phyloP scores from a whole-genome alignment of 345 rosid species.

The Eucalyptus decipiens region DNA sequence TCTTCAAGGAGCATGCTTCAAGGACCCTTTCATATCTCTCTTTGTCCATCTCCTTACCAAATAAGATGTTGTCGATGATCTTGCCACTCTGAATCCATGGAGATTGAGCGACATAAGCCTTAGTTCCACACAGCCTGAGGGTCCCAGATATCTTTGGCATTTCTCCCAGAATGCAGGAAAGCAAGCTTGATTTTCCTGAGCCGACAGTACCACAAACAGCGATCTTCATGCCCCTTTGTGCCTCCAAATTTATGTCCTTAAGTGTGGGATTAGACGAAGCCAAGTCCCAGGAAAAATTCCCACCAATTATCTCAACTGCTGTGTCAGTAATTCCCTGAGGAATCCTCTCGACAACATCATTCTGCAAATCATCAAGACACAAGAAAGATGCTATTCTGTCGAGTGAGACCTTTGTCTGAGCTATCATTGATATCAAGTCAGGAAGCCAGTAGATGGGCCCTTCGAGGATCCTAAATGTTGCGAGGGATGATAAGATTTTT shows the following conservation, averaged over 20 bases:
- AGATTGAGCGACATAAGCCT: slow-evolving; percentile 73
- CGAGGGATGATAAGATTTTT: slow-evolving; percentile 64
- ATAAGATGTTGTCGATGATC: slow-evolving; percentile 73
- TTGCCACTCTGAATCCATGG: slow-evolving; percentile 92
- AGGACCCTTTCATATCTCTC: slow-evolving; percentile 48
- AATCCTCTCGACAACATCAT: slow-evolving; percentile 33
- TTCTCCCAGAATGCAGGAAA: slow-evolving; percentile 64
- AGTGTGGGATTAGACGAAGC: slow-evolving; percentile 30
- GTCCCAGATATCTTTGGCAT: slow-evolving; percentile 55
- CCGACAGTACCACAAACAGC: slow-evolving; percentile 80
- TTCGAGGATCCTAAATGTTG: slow-evolving; percentile 59
- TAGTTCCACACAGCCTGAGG: slow-evolving; percentile 48
- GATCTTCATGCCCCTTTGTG: slow-evolving; percentile 45
- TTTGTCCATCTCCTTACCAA: slow-evolving; percentile 62
- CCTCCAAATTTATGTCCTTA: slow-evolving; percentile 36
- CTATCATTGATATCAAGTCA: slow-evolving; percentile 45
- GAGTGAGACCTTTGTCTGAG: slow-evolving; percentile 61
- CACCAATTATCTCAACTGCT: slow-evolving; percentile 33
- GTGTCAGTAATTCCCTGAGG: slow-evolving; percentile 27
- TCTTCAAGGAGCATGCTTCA: slow-evolving; percentile 60
- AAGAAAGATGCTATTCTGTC: slow-evolving; percentile 57
- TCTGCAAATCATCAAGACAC: slow-evolving; percentile 34
- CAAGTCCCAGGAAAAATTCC: slow-evolving; percentile 53
- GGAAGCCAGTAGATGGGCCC: slow-evolving; percentile 51
- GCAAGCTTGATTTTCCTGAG: slow-evolving; percentile 72